Evolutionary conservation across 805 yeast species (phyloP).

Genomic region (Candida succiphila): DNA sequence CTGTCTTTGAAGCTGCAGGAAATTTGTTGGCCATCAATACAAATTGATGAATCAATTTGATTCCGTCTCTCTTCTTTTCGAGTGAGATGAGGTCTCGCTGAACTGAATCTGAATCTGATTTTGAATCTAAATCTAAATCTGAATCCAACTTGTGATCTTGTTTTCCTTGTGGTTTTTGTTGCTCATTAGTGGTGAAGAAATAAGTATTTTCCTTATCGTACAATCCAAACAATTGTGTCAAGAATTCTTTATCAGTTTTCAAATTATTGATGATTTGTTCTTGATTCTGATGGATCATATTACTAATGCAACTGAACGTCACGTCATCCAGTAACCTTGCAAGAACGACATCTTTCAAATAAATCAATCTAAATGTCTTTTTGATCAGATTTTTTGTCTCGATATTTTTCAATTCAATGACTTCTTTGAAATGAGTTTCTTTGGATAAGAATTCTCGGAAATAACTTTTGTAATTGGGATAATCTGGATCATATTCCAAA

Average conservation of each 20-base stretch:
- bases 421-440: slow-evolving; percentile 57
- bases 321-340: slow-evolving; percentile 79
- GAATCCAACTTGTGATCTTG: too few relatives aligned
- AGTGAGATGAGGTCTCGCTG: too few relatives aligned
- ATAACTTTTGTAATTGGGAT: slow-evolving; percentile 70
- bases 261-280: slow-evolving; percentile 53
- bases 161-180: background rate
- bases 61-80: slow-evolving; percentile 52
- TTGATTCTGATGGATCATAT: slow-evolving; percentile 61
- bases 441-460: slow-evolving; percentile 57
- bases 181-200: slow-evolving; percentile 2
- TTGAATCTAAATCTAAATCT: background rate
- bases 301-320: slow-evolving; percentile 54
- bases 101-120: background rate
- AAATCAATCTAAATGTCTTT: slow-evolving; percentile 69
- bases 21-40: slow-evolving; percentile 62
- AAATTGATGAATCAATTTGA: slow-evolving; percentile 72
- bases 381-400: slow-evolving; percentile 47
- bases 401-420: slow-evolving; percentile 49
- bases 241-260: slow-evolving; percentile 39
- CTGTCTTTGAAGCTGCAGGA: slow-evolving; percentile 50
- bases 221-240: slow-evolving; percentile 47
- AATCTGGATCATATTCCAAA: slow-evolving; percentile 84
- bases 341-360: slow-evolving; percentile 77
- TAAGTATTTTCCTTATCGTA: slow-evolving; percentile 31